phyloP scores from a whole-genome alignment of 805 yeast genomes.

The Pichia heedii region DNA sequence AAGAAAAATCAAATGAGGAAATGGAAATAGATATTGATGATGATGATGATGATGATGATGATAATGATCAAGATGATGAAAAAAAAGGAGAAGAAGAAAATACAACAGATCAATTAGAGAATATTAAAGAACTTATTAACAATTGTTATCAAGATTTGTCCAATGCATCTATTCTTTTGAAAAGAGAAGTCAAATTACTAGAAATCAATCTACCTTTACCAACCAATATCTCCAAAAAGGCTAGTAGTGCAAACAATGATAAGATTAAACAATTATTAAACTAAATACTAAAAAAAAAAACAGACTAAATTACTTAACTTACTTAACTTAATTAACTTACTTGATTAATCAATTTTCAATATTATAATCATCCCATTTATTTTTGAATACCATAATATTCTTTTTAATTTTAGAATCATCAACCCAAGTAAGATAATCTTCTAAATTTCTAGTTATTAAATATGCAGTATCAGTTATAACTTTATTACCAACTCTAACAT shows the following conservation, averaged over 20 bases:
- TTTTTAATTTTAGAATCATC: constrained; percentile 89
- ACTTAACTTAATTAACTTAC: too few species aligned
- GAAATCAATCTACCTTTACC: constrained; percentile 63
- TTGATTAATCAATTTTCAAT: constrained; percentile 1
- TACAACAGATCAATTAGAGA: constrained; percentile 10
- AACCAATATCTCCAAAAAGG: constrained; percentile 58
- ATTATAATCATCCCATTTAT: constrained; percentile 54
- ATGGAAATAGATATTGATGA: too few species aligned
- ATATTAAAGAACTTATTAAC: constrained; percentile 36
- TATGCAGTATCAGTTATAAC: constrained; percentile 94
- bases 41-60: neutral
- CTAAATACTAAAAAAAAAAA: constrained; percentile 8
- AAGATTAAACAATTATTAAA: constrained; percentile 41
- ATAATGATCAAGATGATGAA: constrained; percentile 21
- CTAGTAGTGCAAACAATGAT: constrained; percentile 53
- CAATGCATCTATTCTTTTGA: constrained; percentile 45
- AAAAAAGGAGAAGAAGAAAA: neutral
- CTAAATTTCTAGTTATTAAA: constrained; percentile 86
- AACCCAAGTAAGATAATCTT: constrained; percentile 97
- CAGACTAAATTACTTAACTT: too few species aligned
- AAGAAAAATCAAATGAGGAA: constrained; percentile 14
- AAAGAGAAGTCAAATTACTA: constrained; percentile 58
- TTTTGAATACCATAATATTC: constrained; percentile 80
- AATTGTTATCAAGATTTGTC: constrained; percentile 48
- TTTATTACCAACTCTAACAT: constrained; percentile 94